A percentile compares a stretch with the other conserved stretches of the same genome.
Evolutionary conservation across 768 basidiomycete species (phyloP).

Genomic region (Sistotremastrum niveocremeum): DNA sequence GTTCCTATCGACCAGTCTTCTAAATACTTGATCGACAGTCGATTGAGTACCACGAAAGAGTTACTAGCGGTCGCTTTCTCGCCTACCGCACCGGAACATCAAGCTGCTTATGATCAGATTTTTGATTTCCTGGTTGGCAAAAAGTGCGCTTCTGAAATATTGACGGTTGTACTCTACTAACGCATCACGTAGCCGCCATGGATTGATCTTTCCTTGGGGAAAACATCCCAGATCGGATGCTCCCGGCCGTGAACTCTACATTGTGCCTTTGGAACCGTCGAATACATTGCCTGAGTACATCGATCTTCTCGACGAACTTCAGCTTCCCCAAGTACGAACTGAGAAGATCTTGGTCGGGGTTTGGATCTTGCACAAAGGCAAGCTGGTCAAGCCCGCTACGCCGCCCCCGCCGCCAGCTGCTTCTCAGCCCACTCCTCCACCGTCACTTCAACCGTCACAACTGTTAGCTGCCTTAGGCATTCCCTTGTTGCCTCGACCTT

Average conservation of each 20-base stretch:
- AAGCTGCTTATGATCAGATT: slow-evolving; percentile 44
- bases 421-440: slow-evolving; percentile 10
- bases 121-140: slow-evolving; percentile 58
- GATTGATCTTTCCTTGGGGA: slow-evolving; percentile 80
- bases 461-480: too few relatives aligned
- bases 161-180: slow-evolving; percentile 2
- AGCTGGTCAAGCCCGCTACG: slow-evolving; percentile 31
- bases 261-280: slow-evolving; percentile 57
- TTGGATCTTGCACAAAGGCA: slow-evolving; percentile 77
- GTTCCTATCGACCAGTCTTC: slow-evolving; percentile 65
- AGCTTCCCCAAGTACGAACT: slow-evolving; percentile 49
- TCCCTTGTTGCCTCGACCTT: too few relatives aligned
- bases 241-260: slow-evolving; percentile 77
- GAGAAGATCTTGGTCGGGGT: slow-evolving; percentile 64
- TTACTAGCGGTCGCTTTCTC: slow-evolving; percentile 65
- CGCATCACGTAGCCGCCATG: slow-evolving; percentile 51
- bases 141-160: slow-evolving; percentile 36
- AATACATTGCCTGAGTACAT: slow-evolving; percentile 73
- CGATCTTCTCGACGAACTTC: slow-evolving; percentile 66
- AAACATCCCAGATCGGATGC: slow-evolving; percentile 54
- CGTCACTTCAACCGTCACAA: slow-evolving; percentile 6
- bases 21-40: slow-evolving; percentile 66
- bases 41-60: slow-evolving; percentile 67
- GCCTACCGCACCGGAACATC: slow-evolving; percentile 30
- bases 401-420: slow-evolving; percentile 21